Conservation (phyloP, 805 yeast genomes). For the Candida corydali region DNA sequence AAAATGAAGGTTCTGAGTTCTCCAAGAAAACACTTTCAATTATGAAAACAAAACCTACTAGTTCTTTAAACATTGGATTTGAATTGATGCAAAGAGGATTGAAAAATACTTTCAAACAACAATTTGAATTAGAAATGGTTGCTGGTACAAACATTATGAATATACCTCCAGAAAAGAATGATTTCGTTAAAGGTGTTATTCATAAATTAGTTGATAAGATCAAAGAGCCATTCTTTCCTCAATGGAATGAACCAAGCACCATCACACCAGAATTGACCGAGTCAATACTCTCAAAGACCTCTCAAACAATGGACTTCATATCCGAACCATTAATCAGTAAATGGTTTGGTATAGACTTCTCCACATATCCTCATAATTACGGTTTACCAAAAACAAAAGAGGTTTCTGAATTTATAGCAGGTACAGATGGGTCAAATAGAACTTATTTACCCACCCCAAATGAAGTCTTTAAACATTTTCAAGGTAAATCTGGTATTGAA, state of each 20-base stretch:
- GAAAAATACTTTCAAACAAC: slow-evolving; percentile 53
- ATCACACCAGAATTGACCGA: slow-evolving; percentile 16
- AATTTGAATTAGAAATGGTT: slow-evolving; percentile 68
- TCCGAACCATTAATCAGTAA: slow-evolving; percentile 33
- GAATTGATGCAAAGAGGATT: slow-evolving; percentile 63
- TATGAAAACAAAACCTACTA: slow-evolving; percentile 64
- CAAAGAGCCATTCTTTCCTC: slow-evolving; percentile 37
- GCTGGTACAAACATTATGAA: slow-evolving; percentile 72
- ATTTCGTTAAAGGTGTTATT: slow-evolving; percentile 67
- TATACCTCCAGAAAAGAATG: slow-evolving; percentile 46
- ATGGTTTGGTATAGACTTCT: slow-evolving; percentile 37
- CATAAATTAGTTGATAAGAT: slow-evolving; percentile 61
- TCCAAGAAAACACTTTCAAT: slow-evolving; percentile 55
- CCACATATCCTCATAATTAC: slow-evolving; percentile 56
- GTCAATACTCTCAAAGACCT: slow-evolving; percentile 17
- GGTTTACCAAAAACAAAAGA: slow-evolving; percentile 77
- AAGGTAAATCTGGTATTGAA: slow-evolving; percentile 51
- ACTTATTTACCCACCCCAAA: slow-evolving; percentile 63
- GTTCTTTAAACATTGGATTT: slow-evolving; percentile 72
- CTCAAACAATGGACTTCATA: slow-evolving; percentile 20
- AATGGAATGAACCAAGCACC: slow-evolving; percentile 20
- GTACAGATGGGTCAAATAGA: slow-evolving; percentile 61
- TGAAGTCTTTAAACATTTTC: slow-evolving; percentile 67
- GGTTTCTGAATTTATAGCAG: slow-evolving; percentile 62
- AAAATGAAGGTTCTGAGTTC: slow-evolving; percentile 57